phyloP scores from a whole-genome alignment of 306 rosid genomes.

The Lablab purpureus region DNA sequence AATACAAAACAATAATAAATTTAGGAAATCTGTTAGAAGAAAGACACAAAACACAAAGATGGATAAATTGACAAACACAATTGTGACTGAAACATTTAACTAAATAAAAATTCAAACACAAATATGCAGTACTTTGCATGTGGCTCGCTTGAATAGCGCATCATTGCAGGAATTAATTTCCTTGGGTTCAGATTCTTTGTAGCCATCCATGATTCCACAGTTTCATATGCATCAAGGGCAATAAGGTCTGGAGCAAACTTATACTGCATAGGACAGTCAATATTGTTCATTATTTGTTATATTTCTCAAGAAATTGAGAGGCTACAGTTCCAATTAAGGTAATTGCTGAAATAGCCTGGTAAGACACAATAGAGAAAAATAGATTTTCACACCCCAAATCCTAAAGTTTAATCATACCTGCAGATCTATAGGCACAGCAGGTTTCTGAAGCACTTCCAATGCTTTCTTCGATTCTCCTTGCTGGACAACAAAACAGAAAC shows the following conservation, averaged over 20 bases:
- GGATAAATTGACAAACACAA: constrained; percentile 29
- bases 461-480: constrained; percentile 99
- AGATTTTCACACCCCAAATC: constrained; percentile 11
- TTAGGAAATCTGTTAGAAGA: neutral
- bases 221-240: constrained; percentile 97
- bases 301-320: constrained; percentile 33
- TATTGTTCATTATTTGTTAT: neutral
- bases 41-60: neutral
- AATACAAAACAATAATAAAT: constrained; percentile 2
- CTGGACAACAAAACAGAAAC: constrained; percentile 52
- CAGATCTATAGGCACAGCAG: constrained; percentile 81
- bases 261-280: constrained; percentile 64
- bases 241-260: constrained; percentile 97
- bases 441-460: constrained; percentile 90
- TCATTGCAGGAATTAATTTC: constrained; percentile 99
- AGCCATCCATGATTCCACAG: constrained; percentile 97
- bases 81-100: constrained; percentile 37
- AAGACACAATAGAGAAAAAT: constrained; percentile 32
- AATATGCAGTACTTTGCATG: constrained; percentile 83
- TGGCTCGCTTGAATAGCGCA: constrained; percentile 98
- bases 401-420: constrained; percentile 64
- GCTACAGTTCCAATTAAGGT: constrained; percentile 21
- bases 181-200: constrained; percentile 91
- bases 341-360: neutral
- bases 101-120: constrained; percentile 41